Base-by-base conservation (phyloP, 1,139 yeast genomes). In the Kluyveromyces sp. region DNA sequence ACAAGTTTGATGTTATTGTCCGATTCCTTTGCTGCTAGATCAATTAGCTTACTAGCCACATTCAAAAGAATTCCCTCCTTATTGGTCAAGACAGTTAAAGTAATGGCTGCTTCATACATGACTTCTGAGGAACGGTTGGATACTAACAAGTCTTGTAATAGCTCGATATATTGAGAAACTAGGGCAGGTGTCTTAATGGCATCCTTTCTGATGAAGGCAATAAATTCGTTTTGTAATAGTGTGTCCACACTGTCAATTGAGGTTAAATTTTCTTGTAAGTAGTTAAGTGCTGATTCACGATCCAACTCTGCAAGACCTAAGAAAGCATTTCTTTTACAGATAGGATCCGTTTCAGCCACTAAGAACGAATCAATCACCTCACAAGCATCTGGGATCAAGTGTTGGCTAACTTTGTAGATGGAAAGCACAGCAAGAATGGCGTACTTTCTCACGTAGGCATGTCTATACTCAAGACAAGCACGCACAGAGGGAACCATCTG, bases 401-500 rank as follows among this genome's bases (percentile, higher is more conserved):
- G 94, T 40, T 83, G 86, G 40, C 94, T 81, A 37, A 88, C 94
- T 60, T 81, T 77, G 65, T 78, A 84, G 58, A 94, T 87, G 30
- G 95, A 81, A 60, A 78, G 79, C 51, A 92, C 81, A 36, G 97
- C 95, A 66, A 92, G 83, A 35, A 89, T 92, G 7, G 98, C 98
- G 65, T 94, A 92, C 68, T 94, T 94, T 65, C 99, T 82, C 51
- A 94, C 98, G 64, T 94, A 94, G 7, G 98, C 96, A 67, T 92
- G 97, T 58, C 98, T 85, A 67, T 94, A 96, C 56, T 86, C 96
- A 57, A 94, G 74, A 70, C 97, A 89, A 52, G 81, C 81, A 60
- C 96, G 79, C 44, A 90, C 90, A 42, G 94, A 83, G 37, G 98
- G 97, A 39, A 92, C 94, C 68, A 94, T 76, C 46, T 97, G 96